These are phyloP conservation scores for Trichoderma polysporum DNA, from an alignment of 2,329 filamentous ascomycete genomes.

Conservation along the genomic window DNA sequence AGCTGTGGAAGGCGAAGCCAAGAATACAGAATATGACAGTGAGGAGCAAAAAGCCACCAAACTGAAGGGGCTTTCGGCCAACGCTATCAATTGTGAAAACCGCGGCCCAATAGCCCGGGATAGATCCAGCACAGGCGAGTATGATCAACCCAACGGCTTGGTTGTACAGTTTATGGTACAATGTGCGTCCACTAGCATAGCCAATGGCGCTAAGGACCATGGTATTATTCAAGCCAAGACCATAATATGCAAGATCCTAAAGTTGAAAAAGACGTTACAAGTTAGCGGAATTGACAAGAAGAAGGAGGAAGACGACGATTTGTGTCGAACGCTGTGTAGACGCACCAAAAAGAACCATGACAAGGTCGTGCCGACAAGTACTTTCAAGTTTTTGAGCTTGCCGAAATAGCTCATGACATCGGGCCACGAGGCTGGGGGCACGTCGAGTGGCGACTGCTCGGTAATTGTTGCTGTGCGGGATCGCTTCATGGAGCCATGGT, in stretches of 20 bases:
- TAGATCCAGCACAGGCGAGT: conserved; percentile 71
- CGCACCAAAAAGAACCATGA: conserved; percentile 75
- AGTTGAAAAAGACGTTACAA: background rate
- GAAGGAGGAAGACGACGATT: background rate
- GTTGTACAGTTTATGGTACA: conserved; percentile 70
- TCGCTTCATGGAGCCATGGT: conserved; percentile 48
- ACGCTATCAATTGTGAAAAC: conserved; percentile 71
- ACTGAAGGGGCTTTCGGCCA: conserved; percentile 74
- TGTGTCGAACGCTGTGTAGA: background rate
- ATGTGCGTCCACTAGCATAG: conserved; percentile 60
- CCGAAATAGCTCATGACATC: conserved; percentile 69
- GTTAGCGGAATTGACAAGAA: conserved; percentile 21
- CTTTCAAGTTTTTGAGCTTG: conserved; percentile 67
- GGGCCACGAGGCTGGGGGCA: conserved; percentile 67
- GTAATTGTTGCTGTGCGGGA: conserved; percentile 51
- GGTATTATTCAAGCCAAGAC: conserved; percentile 72
- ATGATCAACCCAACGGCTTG: conserved; percentile 76
- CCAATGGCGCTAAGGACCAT: conserved; percentile 72
- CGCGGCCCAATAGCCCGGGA: conserved; percentile 79
- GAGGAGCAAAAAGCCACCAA: conserved; percentile 60
- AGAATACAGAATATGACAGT: conserved; percentile 62
- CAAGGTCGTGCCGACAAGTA: conserved; percentile 72
- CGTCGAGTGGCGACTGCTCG: conserved; percentile 51
- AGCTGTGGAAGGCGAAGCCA: conserved; percentile 56
- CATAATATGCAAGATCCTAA: conserved; percentile 68